phyloP scores from a whole-genome alignment of 805 yeast species.

The Metschnikowia similis region DNA sequence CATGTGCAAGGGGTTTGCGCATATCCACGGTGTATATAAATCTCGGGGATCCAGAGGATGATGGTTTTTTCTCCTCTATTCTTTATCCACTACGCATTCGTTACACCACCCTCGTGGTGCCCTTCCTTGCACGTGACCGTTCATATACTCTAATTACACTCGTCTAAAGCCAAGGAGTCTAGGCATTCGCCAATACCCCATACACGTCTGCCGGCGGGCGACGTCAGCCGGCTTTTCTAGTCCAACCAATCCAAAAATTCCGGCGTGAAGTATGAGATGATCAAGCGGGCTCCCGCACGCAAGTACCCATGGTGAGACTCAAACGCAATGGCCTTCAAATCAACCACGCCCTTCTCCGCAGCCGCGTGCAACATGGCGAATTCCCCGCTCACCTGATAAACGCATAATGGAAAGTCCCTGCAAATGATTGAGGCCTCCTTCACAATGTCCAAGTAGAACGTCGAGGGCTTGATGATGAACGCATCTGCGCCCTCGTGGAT shows the following conservation, averaged over 20 bases:
- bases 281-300: constrained; percentile 92
- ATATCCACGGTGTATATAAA: no score
- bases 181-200: no score
- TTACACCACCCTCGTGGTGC: no score
- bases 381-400: constrained; percentile 96
- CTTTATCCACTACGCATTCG: no score
- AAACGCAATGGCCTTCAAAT: constrained; percentile 74
- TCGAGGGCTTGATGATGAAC: constrained; percentile 90
- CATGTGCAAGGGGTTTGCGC: not conserved
- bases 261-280: constrained; percentile 92
- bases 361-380: constrained; percentile 98
- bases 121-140: no score
- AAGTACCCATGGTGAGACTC: constrained; percentile 89
- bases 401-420: constrained; percentile 81
- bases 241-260: constrained; percentile 90
- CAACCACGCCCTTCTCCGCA: constrained; percentile 90
- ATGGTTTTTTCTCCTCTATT: no score
- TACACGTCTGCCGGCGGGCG: no score
- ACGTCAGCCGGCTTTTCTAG: not conserved
- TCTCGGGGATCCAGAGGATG: no score
- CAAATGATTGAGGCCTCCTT: constrained; percentile 83
- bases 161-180: not conserved
- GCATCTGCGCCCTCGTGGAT: constrained; percentile 93
- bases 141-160: no score
- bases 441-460: constrained; percentile 89